Conservation (phyloP, 2,329 filamentous ascomycete species). For the Tolypocladium amazonense region DNA sequence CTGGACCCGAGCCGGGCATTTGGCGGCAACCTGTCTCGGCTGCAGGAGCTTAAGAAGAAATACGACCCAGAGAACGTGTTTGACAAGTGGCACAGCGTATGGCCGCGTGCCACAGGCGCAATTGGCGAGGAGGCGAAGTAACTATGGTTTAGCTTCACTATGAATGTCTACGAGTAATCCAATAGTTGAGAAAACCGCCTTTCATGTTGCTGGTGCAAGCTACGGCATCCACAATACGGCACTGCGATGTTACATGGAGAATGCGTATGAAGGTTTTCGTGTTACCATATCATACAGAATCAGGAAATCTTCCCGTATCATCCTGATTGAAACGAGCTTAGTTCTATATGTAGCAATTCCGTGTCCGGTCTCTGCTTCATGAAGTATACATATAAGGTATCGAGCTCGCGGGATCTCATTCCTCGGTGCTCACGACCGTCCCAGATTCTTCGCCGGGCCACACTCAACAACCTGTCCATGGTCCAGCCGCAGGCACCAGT, state of each 20-base stretch:
- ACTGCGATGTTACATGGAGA: background rate
- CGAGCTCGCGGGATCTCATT: background rate
- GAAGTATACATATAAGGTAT: no score
- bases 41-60: slow-evolving; percentile 20
- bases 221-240: background rate
- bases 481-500: slow-evolving; percentile 44
- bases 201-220: no score
- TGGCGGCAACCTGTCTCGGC: slow-evolving; percentile 16
- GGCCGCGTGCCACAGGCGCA: background rate
- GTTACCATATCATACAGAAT: background rate
- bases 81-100: slow-evolving; percentile 15
- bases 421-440: background rate
- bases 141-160: background rate
- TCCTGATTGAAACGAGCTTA: background rate
- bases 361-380: no score
- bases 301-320: no score
- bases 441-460: slow-evolving; percentile 24
- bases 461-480: slow-evolving; percentile 38
- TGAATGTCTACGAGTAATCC: no score
- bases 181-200: background rate
- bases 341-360: background rate
- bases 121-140: background rate
- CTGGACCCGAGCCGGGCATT: slow-evolving; percentile 21
- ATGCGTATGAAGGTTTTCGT: background rate
- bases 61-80: slow-evolving; percentile 24